Conservation (phyloP, 345 rosid species). For the Pugionium dolabratum region DNA sequence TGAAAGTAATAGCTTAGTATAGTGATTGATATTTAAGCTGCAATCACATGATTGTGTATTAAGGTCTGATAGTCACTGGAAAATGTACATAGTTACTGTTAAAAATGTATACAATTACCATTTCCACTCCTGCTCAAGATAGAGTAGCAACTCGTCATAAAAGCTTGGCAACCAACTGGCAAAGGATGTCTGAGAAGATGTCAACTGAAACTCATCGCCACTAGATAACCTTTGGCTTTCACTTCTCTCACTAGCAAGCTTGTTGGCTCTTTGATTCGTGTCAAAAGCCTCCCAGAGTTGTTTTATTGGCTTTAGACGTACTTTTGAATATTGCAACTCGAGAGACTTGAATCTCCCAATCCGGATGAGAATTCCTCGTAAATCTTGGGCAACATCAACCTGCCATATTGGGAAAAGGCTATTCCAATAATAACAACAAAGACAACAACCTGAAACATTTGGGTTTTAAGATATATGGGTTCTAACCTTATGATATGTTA, state of each 20-base stretch:
- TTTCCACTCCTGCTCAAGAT: conserved; percentile 98
- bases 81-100: not conserved
- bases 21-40: conserved; percentile 13
- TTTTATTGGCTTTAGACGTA: conserved; percentile 78
- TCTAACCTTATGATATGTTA: conserved; percentile 84
- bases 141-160: conserved; percentile 89
- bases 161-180: conserved; percentile 93
- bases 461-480: not conserved
- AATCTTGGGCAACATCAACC: conserved; percentile 93
- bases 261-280: conserved; percentile 57
- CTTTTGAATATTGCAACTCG: conserved; percentile 84
- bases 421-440: conserved; percentile 24
- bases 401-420: conserved; percentile 37
- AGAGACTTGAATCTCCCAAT: conserved; percentile 95
- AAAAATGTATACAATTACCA: conserved; percentile 55
- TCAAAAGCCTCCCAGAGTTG: conserved; percentile 97
- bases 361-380: conserved; percentile 87
- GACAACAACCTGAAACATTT: not conserved
- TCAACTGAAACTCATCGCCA: conserved; percentile 49
- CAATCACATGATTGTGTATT: conserved; percentile 13
- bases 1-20: conserved; percentile 6
- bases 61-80: conserved; percentile 2
- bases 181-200: conserved; percentile 51
- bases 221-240: conserved; percentile 60
- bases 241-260: conserved; percentile 58